A percentile compares a stretch with the other conserved stretches of the same genome.
phyloP scores from a whole-genome alignment of 805 yeast species.

The Yarrowia porcina region DNA sequence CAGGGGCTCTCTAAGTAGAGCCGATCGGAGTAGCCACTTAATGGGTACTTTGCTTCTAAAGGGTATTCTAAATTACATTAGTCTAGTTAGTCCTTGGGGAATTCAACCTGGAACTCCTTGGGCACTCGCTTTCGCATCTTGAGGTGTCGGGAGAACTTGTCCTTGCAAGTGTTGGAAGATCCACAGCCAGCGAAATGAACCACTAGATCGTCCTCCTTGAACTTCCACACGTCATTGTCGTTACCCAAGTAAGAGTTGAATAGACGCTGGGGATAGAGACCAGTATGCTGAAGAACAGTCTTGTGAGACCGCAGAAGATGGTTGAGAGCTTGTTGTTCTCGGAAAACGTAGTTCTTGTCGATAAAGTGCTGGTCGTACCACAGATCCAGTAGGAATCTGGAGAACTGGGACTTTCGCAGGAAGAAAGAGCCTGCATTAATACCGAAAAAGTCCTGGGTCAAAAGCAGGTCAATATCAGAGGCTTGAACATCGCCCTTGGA shows the following conservation, averaged over 20 bases:
- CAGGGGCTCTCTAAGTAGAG: no score
- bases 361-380: slow-evolving; percentile 35
- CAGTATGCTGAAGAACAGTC: slow-evolving; percentile 31
- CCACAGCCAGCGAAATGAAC: slow-evolving; percentile 37
- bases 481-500: slow-evolving; percentile 8
- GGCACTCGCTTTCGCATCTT: slow-evolving; percentile 16
- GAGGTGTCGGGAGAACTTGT: slow-evolving; percentile 5
- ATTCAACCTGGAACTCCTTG: slow-evolving; percentile 19
- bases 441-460: slow-evolving; percentile 35
- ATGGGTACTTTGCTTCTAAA: no score
- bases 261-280: slow-evolving; percentile 36
- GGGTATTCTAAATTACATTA: not conserved
- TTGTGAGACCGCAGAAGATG: slow-evolving; percentile 30
- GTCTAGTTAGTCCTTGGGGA: not conserved
- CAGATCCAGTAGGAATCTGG: slow-evolving; percentile 34
- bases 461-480: slow-evolving; percentile 33
- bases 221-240: slow-evolving; percentile 26
- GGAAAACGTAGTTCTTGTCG: slow-evolving; percentile 29
- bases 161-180: slow-evolving; percentile 5
- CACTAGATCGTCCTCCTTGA: slow-evolving; percentile 33
- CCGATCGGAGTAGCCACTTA: no score
- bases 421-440: slow-evolving; percentile 40
- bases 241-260: slow-evolving; percentile 34
- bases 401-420: slow-evolving; percentile 32
- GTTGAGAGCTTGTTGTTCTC: slow-evolving; percentile 35